Conservation (phyloP, 164 flowering plant genomes). For the Santalum album region DNA sequence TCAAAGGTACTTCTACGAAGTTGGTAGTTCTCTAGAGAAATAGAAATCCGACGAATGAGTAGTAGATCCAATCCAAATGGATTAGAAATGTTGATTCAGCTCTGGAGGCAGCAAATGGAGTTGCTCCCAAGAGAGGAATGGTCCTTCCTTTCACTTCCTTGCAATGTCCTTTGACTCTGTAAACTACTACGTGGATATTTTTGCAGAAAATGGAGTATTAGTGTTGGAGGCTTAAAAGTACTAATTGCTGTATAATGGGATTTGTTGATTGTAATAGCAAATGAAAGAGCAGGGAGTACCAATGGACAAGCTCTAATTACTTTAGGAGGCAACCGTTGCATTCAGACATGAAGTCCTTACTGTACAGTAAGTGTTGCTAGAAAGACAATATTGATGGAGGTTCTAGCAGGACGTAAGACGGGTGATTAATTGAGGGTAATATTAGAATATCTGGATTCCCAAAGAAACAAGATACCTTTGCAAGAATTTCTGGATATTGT, state of each 20-base stretch:
- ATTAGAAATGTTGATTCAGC: constrained; percentile 30
- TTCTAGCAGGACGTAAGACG: constrained; percentile 77
- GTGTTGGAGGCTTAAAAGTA: no score
- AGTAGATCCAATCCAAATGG: constrained; percentile 32
- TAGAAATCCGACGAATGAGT: constrained; percentile 42
- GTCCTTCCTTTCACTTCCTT: constrained; percentile 83
- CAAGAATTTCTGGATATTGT: constrained; percentile 86
- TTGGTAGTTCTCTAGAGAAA: constrained; percentile 44
- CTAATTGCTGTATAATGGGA: not conserved
- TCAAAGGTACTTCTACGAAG: constrained; percentile 1
- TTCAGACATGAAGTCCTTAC: constrained; percentile 71
- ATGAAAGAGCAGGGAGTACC: constrained; percentile 66
- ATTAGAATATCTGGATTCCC: constrained; percentile 79
- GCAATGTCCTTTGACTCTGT: constrained; percentile 77
- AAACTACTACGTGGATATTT: constrained; percentile 81
- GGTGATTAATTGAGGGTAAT: constrained; percentile 87
- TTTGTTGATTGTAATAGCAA: constrained; percentile 32
- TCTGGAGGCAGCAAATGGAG: constrained; percentile 44
- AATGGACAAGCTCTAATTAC: constrained; percentile 53
- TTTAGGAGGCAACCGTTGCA: constrained; percentile 56
- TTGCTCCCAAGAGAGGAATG: constrained; percentile 86
- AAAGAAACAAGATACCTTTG: constrained; percentile 88
- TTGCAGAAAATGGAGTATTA: no score
- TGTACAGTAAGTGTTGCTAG: constrained; percentile 88
- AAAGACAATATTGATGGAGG: constrained; percentile 83